Evolutionary conservation across 129 eudicot genomes (phyloP).

Genomic region (Flaveria trinervia): DNA sequence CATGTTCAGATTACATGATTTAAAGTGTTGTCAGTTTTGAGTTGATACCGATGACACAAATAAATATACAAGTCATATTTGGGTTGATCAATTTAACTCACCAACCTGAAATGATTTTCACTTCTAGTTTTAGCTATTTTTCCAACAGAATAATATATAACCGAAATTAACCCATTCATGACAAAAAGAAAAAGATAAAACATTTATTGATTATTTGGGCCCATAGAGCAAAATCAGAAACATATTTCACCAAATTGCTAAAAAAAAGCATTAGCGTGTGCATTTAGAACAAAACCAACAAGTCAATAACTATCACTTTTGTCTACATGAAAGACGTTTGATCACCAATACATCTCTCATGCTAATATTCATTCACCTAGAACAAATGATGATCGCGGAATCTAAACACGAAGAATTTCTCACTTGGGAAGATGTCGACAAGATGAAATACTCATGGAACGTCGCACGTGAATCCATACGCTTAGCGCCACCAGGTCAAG

Average conservation of each 20-base stretch:
- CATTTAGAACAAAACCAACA: neutral
- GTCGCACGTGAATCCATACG: slow-evolving; percentile 40
- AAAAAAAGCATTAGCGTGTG: neutral
- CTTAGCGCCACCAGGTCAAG: slow-evolving; percentile 40
- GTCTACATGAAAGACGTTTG: neutral
- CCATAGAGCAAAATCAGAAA: no score
- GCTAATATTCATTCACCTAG: slow-evolving; percentile 13
- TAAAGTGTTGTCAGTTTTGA: neutral
- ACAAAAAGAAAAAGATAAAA: neutral
- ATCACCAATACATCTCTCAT: neutral
- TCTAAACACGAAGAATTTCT: slow-evolving; percentile 33
- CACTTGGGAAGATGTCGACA: slow-evolving; percentile 40
- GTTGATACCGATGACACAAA: neutral
- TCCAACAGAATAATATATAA: neutral
- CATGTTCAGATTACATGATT: neutral
- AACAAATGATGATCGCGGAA: slow-evolving; percentile 34
- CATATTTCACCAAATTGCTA: neutral
- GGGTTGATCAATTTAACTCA: neutral
- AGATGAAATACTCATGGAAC: slow-evolving; percentile 39
- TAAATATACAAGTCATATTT: neutral
- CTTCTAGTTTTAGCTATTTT: neutral
- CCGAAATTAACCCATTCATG: neutral
- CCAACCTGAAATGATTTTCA: neutral
- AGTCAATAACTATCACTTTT: neutral
- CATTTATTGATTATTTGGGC: no score